Evolutionary conservation across 2,329 filamentous ascomycete species (phyloP).

Genomic region (Botrytis pseudocinerea): DNA sequence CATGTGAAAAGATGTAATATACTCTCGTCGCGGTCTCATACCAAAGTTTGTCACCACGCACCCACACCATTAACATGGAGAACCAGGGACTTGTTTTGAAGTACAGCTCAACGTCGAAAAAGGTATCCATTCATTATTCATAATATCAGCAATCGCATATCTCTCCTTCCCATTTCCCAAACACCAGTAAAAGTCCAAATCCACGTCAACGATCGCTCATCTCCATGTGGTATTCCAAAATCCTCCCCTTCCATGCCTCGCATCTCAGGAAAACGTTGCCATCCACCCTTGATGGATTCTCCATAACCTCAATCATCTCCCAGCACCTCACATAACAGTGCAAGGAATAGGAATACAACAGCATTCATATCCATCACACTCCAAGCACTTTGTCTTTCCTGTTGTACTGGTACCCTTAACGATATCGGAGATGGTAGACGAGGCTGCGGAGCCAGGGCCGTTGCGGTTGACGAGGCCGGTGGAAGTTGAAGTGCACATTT

Average conservation of each 20-base stretch:
- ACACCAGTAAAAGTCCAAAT: background rate
- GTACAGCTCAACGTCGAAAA: background rate
- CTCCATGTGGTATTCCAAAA: background rate
- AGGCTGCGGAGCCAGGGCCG: constrained; percentile 23
- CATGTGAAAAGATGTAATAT: background rate
- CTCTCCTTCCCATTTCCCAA: background rate
- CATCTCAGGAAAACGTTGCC: background rate
- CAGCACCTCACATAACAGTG: constrained; percentile 46
- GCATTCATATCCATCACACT: constrained; percentile 54
- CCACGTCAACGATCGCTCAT: background rate
- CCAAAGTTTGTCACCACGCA: background rate
- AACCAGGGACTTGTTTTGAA: background rate
- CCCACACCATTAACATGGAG: background rate
- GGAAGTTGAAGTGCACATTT: constrained; percentile 25
- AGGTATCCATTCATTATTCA: constrained; percentile 18
- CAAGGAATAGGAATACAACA: constrained; percentile 55
- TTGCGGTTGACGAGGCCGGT: constrained; percentile 22
- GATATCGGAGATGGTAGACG: constrained; percentile 52
- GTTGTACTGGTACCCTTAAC: constrained; percentile 49
- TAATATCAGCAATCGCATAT: background rate
- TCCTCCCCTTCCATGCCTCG: background rate
- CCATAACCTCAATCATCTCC: no score
- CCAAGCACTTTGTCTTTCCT: constrained; percentile 50
- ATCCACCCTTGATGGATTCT: background rate
- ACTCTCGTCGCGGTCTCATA: background rate